Percentiles rank a stretch among this genome's conserved stretches.
phyloP scores from a whole-genome alignment of 441 rosid species.

The Mallotus repandus region DNA sequence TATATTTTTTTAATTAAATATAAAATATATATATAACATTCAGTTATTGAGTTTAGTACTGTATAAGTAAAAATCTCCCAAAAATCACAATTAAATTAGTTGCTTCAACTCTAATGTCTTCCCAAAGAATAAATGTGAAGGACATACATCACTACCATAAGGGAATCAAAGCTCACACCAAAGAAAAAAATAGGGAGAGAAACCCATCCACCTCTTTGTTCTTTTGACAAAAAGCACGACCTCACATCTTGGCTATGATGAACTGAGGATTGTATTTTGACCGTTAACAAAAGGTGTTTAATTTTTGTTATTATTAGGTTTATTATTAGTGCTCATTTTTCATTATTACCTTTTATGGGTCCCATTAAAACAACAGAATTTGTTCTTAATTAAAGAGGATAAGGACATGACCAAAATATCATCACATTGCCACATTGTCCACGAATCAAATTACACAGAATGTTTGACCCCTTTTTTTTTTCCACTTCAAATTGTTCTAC shows the following conservation, averaged over 20 bases:
- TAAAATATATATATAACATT: too few species aligned
- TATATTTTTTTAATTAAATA: too few species aligned
- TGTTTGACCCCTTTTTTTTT: neutral
- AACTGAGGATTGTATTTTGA: conserved; percentile 13
- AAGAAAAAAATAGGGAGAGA: neutral
- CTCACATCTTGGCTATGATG: neutral
- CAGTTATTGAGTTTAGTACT: too few species aligned
- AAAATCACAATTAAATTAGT: too few species aligned
- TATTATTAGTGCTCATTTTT: conserved; percentile 12
- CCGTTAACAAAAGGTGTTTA: conserved; percentile 11
- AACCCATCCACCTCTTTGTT: too few species aligned
- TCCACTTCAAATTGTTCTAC: neutral
- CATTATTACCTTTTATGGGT: conserved; percentile 12
- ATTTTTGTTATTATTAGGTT: conserved; percentile 16
- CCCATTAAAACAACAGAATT: neutral
- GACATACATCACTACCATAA: too few species aligned
- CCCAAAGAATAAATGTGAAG: too few species aligned
- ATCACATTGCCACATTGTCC: neutral
- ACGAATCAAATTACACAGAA: neutral
- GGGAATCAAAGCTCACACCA: too few species aligned
- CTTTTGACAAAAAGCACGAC: neutral
- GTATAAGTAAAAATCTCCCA: too few species aligned
- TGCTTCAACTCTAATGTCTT: too few species aligned
- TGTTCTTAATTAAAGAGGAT: neutral
- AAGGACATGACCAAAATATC: neutral